phyloP scores from a whole-genome alignment of 306 rosid species.

The Prunus mira region DNA sequence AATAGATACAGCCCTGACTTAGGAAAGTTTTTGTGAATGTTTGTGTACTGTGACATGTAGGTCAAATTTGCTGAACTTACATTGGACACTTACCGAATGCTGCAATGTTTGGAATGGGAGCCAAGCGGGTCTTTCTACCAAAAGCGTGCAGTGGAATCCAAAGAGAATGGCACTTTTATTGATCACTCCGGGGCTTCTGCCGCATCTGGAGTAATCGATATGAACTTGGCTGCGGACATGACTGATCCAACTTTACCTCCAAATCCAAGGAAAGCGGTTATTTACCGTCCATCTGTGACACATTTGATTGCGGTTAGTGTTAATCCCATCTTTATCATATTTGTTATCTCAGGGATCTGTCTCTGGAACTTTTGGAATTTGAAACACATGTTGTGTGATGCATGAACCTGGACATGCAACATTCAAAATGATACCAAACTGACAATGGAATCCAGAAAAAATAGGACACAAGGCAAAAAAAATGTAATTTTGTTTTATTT shows the following conservation, averaged over 20 bases:
- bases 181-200: slow-evolving; percentile 89
- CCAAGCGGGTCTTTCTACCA: slow-evolving; percentile 80
- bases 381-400: background rate
- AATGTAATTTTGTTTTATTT: background rate
- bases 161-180: slow-evolving; percentile 56
- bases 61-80: slow-evolving; percentile 95
- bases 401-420: background rate
- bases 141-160: slow-evolving; percentile 52
- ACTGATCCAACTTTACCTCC: slow-evolving; percentile 81
- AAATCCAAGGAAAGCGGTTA: slow-evolving; percentile 88
- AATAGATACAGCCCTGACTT: background rate
- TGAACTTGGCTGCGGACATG: slow-evolving; percentile 81
- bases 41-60: slow-evolving; percentile 47
- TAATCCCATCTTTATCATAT: background rate
- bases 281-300: slow-evolving; percentile 88
- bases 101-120: slow-evolving; percentile 98
- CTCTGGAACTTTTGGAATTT: background rate
- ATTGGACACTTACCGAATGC: slow-evolving; percentile 83
- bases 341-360: background rate
- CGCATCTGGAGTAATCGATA: slow-evolving; percentile 81
- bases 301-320: slow-evolving; percentile 89
- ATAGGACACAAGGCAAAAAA: background rate
- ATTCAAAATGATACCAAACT: background rate
- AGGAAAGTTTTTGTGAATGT: slow-evolving; percentile 24
- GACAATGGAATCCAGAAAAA: background rate